Base-by-base conservation (phyloP, 768 basidiomycete species). In the Mycena belliarum region DNA sequence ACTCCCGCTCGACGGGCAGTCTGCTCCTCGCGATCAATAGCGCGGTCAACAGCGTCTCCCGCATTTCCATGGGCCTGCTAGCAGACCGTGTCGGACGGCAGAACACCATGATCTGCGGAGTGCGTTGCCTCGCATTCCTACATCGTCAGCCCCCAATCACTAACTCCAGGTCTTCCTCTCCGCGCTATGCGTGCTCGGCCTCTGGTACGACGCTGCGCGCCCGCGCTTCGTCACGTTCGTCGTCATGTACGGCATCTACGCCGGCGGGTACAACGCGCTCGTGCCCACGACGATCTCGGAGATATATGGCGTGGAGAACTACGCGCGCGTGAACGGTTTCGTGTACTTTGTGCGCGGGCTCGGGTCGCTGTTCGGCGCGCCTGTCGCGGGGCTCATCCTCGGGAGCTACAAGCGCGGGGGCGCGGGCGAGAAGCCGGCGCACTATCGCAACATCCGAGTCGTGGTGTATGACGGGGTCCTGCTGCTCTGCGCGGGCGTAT, bases 191-290 rank as follows among this genome's bases (percentile, higher is more conserved):
- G 75, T 77, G 14, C 66, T 79, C 45, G 72, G 73, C 0, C 67
- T 79, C n/a, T 79, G 79, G 77, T 72, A 75, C 48, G 59, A 75
- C 49, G 76, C 77, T 11, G 59, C 67, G 10, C 71, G 74, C 24
- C 49, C 63, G 1, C 73, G 75, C 3, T 80, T 77, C 60, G 61
- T 76, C 35, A 71, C 71, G 0, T 79, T 79, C 64, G 60, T 74
- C 21, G 68, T 79, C 23, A 53, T 75, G 48, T 79, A 80, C 57
- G 79, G 75, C 16, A 65, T 79, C 48, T 73, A 71, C 44, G 75
- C 79, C 2, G 77, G 78, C 20, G 78, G 78, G 3, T 78, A 79
- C 67, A 78, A 78, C 55, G 74, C 75, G 12, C 69, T 79, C 14
- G 62, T 79, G 20, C 77, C 77, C 6, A 77, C 78, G 7, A 75